Evolutionary conservation across 768 basidiomycete genomes (phyloP).

Genomic region (Lentinula detonsa): DNA sequence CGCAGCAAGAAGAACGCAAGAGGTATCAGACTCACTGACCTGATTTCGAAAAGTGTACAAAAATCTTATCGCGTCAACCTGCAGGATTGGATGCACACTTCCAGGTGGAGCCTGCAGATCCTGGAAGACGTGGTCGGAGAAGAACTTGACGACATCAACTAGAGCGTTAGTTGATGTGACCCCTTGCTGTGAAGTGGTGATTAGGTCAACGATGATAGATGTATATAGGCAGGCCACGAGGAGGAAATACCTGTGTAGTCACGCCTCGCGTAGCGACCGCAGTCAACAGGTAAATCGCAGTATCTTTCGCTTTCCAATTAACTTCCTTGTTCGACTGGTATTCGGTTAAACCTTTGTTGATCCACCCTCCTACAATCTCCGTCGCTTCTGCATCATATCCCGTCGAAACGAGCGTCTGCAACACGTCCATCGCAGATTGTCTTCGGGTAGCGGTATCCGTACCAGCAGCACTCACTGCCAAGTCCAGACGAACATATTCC

Average conservation of each 20-base stretch:
- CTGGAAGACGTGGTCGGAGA: conserved; percentile 83
- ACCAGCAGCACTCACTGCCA: conserved; percentile 56
- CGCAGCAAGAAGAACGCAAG: neutral
- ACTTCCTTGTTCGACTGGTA: conserved; percentile 78
- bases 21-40: conserved; percentile 31
- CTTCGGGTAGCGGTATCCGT: conserved; percentile 80
- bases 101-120: conserved; percentile 72
- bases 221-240: neutral
- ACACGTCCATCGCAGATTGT: conserved; percentile 93
- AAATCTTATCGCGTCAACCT: conserved; percentile 95
- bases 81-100: conserved; percentile 80
- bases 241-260: conserved; percentile 61
- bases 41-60: conserved; percentile 95
- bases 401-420: conserved; percentile 79
- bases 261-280: conserved; percentile 88
- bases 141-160: conserved; percentile 93
- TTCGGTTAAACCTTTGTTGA: conserved; percentile 62
- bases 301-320: conserved; percentile 91
- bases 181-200: conserved; percentile 52
- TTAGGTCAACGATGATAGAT: conserved; percentile 3
- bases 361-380: conserved; percentile 81
- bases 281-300: conserved; percentile 89
- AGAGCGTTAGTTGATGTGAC: conserved; percentile 91
- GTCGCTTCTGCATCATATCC: conserved; percentile 83
- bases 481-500: conserved; percentile 87